A percentile compares a stretch with the other conserved stretches of the same genome.
Conservation (phyloP, 805 yeast species). For the Wickerhamiella nectarea region DNA sequence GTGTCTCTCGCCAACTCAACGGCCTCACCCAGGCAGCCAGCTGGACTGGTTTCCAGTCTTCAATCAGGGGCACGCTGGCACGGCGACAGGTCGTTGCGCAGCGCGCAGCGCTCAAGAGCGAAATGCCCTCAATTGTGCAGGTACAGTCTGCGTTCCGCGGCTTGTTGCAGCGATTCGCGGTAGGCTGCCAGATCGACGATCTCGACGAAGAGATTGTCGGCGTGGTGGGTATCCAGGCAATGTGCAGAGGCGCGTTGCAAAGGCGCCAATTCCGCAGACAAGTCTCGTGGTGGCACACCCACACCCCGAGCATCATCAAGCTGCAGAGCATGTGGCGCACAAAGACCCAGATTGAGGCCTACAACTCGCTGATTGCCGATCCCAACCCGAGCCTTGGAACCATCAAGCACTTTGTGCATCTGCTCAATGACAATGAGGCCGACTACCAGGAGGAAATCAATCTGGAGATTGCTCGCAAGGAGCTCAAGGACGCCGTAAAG, state of each 20-base stretch:
- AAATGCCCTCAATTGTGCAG: constrained; percentile 15
- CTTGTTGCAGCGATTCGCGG: constrained; percentile 24
- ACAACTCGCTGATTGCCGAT: constrained; percentile 51
- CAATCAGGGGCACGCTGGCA: constrained; percentile 34
- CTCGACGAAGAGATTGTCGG: constrained; percentile 24
- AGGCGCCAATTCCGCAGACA: constrained; percentile 20
- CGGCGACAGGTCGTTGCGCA: constrained; percentile 12
- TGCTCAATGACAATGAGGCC: constrained; percentile 56
- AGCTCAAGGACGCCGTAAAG: constrained; percentile 55
- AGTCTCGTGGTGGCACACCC: constrained; percentile 38
- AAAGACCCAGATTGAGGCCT: constrained; percentile 54
- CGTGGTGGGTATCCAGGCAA: constrained; percentile 25
- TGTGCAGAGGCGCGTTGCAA: constrained; percentile 24
- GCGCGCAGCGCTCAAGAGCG: constrained; percentile 3
- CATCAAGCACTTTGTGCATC: constrained; percentile 59
- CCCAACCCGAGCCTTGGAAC: constrained; percentile 68
- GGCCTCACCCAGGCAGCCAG: background rate
- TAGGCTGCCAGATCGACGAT: constrained; percentile 23
- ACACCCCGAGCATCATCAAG: constrained; percentile 46
- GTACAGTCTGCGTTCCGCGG: constrained; percentile 30
- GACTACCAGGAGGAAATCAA: constrained; percentile 66
- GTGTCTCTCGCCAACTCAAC: background rate
- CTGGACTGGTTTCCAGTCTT: constrained; percentile 36
- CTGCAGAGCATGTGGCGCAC: constrained; percentile 68
- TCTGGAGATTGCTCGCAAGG: constrained; percentile 51